Evolutionary conservation across 129 eudicot species (phyloP), one percentile per base, ranked within the genome.

Genomic region (Flaveria ramosissima): DNA sequence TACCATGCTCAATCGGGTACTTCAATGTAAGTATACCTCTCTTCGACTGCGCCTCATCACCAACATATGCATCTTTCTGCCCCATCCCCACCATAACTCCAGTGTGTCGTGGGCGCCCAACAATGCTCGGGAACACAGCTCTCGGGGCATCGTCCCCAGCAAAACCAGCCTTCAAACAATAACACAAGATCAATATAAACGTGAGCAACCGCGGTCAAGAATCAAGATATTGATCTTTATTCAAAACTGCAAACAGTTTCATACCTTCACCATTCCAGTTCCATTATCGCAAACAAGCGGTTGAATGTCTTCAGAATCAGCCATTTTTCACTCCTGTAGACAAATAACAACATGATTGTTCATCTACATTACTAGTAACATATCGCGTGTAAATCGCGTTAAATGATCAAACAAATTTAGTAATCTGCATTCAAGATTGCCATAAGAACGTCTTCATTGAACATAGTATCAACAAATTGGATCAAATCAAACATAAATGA

Each of bases 281-380:
- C 89, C 89, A 78, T 85, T 85, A 50, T 85, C 89, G 50, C 89
- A 86, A 85, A 86, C 90, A 42, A 86, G 90, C 61, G 90, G 87
- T 46, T 86, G 90, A 80, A 86, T 80, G 80, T 86, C 90, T 78
- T 86, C 87, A 13, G 81, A 59, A 12, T 86, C 90, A 12, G 85
- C 90, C 90, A 86, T 86, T 78, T 77, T 83, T 32, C 66, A 80
- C 10, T 52, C 55, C 84, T 80, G 52, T 15, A 66, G 24, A 46
- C 30, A 15, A 5, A 52, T 17, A 23, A 55, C 57, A 52, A 15
- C 20, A 52, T 52, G 4, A 52, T 16, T 16, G 59, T 15, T 52
- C 53, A 48, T 48, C 53, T 48, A 79, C 50, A 30, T 57, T 15
- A 42, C 53, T 10, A 1, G 42, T 15, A 0, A 36, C 41, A 36